Conservation (phyloP, 2,329 filamentous ascomycete species). For the Penicillium sp. region DNA sequence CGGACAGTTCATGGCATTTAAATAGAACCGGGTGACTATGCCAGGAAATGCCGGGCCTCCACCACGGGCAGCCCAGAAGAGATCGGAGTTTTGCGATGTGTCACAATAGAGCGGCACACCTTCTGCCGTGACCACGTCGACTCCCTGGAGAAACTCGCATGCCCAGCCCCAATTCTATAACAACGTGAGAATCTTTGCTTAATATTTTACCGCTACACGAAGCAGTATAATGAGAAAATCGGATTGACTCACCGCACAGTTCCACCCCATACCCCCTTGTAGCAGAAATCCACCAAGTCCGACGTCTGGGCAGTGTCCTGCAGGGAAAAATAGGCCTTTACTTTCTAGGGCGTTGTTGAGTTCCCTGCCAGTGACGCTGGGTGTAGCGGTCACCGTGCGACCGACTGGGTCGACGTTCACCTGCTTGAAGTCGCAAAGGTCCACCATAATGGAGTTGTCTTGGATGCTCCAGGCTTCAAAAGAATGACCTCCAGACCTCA, state of each 20-base stretch:
- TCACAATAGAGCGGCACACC: constrained; percentile 32
- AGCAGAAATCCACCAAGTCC: constrained; percentile 59
- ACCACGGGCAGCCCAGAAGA: constrained; percentile 54
- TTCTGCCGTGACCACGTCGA: constrained; percentile 53
- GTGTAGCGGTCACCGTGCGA: constrained; percentile 44
- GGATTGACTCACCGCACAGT: constrained; percentile 47
- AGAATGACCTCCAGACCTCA: constrained; percentile 52
- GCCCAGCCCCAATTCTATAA: constrained; percentile 47
- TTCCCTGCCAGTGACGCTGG: constrained; percentile 49
- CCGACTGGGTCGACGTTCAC: constrained; percentile 40
- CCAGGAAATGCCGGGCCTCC: constrained; percentile 54
- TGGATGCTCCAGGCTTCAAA: constrained; percentile 55
- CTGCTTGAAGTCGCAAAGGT: constrained; percentile 42
- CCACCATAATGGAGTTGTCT: constrained; percentile 48
- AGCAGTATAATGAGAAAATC: no score
- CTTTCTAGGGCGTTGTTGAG: constrained; percentile 21
- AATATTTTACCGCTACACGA: not conserved
- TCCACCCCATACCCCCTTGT: constrained; percentile 62
- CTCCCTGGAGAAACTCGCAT: constrained; percentile 47
- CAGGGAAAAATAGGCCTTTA: constrained; percentile 51
- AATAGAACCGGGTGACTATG: constrained; percentile 54
- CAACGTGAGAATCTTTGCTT: not conserved
- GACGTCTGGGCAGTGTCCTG: constrained; percentile 59
- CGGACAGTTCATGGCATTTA: constrained; percentile 37
- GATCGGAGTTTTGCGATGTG: constrained; percentile 44